Percentiles rank a stretch among this genome's conserved stretches.
phyloP scores from a whole-genome alignment of 768 basidiomycete species.

The Naganishia vaughanmartiniae region DNA sequence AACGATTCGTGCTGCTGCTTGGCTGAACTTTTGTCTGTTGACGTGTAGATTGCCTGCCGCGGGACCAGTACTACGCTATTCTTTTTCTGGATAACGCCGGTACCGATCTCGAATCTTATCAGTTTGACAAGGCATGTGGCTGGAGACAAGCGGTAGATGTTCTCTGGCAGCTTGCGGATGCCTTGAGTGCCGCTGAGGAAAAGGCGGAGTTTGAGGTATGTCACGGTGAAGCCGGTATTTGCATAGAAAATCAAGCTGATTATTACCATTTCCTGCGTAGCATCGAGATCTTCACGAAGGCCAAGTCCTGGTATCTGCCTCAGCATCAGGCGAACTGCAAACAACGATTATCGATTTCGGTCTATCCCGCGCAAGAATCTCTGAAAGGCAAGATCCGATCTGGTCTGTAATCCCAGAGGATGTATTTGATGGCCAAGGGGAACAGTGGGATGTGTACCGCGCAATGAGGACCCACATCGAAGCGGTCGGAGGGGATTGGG shows the following conservation, averaged over 20 bases:
- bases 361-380: conserved; percentile 74
- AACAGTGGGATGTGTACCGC: conserved; percentile 89
- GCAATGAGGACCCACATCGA: conserved; percentile 69
- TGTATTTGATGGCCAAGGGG: conserved; percentile 87
- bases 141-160: conserved; percentile 86
- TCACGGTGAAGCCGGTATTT: not conserved
- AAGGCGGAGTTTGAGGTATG: conserved; percentile 82
- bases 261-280: conserved; percentile 54
- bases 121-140: conserved; percentile 58
- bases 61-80: conserved; percentile 79
- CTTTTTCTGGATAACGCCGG: conserved; percentile 89
- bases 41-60: conserved; percentile 65
- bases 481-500: conserved; percentile 61
- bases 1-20: conserved; percentile 24
- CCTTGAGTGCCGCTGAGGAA: conserved; percentile 75
- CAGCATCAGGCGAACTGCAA: conserved; percentile 53
- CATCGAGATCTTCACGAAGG: conserved; percentile 99
- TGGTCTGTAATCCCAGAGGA: conserved; percentile 85
- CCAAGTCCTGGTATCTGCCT: conserved; percentile 74
- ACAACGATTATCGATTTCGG: conserved; percentile 93
- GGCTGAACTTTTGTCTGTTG: conserved; percentile 10
- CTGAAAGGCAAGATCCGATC: conserved; percentile 56
- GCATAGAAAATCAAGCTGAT: not conserved
- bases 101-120: conserved; percentile 80
- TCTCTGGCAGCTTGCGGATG: conserved; percentile 82